These are phyloP conservation scores for Globisporangium heterothallicum DNA, from an alignment of 352 stramenopile species.

Conservation along the genomic window DNA sequence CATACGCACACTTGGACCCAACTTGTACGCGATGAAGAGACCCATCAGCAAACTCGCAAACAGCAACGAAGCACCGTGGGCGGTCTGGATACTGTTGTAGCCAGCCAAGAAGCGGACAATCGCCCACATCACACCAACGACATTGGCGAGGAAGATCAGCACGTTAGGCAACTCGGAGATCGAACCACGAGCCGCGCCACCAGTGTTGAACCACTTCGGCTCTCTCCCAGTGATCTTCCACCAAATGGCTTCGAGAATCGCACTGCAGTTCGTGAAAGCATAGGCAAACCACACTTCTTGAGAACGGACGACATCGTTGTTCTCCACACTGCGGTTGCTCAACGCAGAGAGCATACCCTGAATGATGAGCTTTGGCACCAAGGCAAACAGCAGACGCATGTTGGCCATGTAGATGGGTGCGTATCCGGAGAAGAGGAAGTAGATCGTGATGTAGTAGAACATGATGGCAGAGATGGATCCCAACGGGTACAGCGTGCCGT, in stretches of 20 bases:
- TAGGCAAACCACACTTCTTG: slow-evolving; percentile 85
- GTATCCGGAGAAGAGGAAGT: slow-evolving; percentile 80
- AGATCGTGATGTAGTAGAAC: slow-evolving; percentile 84
- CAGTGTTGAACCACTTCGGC: slow-evolving; percentile 77
- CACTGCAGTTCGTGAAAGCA: slow-evolving; percentile 75
- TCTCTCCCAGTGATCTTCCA: slow-evolving; percentile 83
- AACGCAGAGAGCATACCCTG: slow-evolving; percentile 70
- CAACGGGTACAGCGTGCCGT: slow-evolving; percentile 76
- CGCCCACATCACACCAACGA: slow-evolving; percentile 63
- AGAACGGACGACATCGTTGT: slow-evolving; percentile 78
- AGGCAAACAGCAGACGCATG: slow-evolving; percentile 57
- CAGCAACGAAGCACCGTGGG: slow-evolving; percentile 66
- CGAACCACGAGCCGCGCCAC: slow-evolving; percentile 60
- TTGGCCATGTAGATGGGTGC: slow-evolving; percentile 79
- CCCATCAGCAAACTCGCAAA: slow-evolving; percentile 79
- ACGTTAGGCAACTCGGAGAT: slow-evolving; percentile 70
- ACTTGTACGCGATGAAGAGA: slow-evolving; percentile 74
- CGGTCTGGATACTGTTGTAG: slow-evolving; percentile 73
- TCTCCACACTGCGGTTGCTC: slow-evolving; percentile 80
- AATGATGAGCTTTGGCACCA: slow-evolving; percentile 77
- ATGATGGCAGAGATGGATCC: slow-evolving; percentile 73
- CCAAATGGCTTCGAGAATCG: slow-evolving; percentile 72
- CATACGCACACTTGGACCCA: slow-evolving; percentile 77
- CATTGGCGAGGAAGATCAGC: slow-evolving; percentile 63
- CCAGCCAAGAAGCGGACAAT: slow-evolving; percentile 74